phyloP scores from a whole-genome alignment of 1,284 basidiomycete species.

The Xerocomus minutiporus region DNA sequence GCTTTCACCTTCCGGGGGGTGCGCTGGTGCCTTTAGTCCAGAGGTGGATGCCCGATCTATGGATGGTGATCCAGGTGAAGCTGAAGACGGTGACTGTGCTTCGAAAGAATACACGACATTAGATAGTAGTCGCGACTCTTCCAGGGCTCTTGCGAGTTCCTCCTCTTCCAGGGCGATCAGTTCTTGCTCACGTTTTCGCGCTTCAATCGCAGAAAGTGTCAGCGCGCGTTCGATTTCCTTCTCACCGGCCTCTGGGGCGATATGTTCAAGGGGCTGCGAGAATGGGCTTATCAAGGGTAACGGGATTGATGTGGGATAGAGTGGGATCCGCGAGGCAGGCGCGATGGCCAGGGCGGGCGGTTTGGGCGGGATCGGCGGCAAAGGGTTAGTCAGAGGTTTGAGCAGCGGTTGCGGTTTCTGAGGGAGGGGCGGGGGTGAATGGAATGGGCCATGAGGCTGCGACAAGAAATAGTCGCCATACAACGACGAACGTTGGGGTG shows the following conservation, averaged over 20 bases:
- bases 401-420: conserved; percentile 30
- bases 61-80: conserved; percentile 8
- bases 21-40: conserved; percentile 13
- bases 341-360: conserved; percentile 19
- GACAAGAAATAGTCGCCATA: conserved; percentile 32
- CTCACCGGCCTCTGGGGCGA: conserved; percentile 17
- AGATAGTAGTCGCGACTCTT: conserved; percentile 48
- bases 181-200: conserved; percentile 36
- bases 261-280: conserved; percentile 11
- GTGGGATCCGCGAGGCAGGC: conserved; percentile 24
- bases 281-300: conserved; percentile 15
- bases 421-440: conserved; percentile 34
- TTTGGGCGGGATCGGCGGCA: conserved; percentile 34
- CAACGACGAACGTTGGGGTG: conserved; percentile 20
- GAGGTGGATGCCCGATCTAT: conserved; percentile 16
- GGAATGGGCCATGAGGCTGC: conserved; percentile 13
- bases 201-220: conserved; percentile 52
- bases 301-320: conserved; percentile 33
- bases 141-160: conserved; percentile 59
- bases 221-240: conserved; percentile 39
- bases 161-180: conserved; percentile 49
- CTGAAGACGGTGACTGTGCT: conserved; percentile 9
- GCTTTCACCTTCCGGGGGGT: conserved; percentile 29
- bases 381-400: conserved; percentile 16
- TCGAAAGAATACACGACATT: conserved; percentile 15